Evolutionary conservation across 441 rosid genomes (phyloP).

Genomic region (Gossypium gossypioides): DNA sequence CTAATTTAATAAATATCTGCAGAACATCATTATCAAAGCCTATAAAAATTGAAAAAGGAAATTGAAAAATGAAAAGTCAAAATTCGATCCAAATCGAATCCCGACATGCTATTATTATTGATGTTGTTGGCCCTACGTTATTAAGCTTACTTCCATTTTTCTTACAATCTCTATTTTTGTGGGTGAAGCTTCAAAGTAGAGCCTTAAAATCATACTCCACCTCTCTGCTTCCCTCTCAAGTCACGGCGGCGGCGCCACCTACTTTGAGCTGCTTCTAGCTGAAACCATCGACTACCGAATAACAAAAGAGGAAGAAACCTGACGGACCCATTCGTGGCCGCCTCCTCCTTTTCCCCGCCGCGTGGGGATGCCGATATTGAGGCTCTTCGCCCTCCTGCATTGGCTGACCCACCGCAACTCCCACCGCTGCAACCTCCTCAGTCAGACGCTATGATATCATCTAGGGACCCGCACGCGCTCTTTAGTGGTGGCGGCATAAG

Average conservation of each 20-base stretch:
- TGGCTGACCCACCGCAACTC: background rate
- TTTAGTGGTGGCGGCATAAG: constrained; percentile 68
- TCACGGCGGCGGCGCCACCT: background rate
- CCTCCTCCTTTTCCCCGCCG: constrained; percentile 23
- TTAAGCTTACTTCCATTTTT: background rate
- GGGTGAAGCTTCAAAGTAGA: background rate
- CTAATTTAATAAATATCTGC: background rate
- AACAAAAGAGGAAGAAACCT: constrained; percentile 9
- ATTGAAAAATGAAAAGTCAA: background rate
- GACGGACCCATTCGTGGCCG: constrained; percentile 24
- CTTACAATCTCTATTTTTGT: background rate
- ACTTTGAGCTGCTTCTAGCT: background rate
- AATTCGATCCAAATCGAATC: background rate
- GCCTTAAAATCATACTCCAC: background rate
- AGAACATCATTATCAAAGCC: background rate
- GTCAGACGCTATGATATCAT: constrained; percentile 29
- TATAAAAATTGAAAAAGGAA: background rate
- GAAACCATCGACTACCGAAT: background rate
- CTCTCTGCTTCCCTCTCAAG: background rate
- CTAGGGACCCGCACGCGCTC: constrained; percentile 37
- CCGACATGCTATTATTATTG: background rate
- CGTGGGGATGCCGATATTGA: constrained; percentile 34
- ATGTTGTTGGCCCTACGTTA: background rate
- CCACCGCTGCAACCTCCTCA: background rate
- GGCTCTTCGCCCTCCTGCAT: constrained; percentile 5